A percentile compares a stretch with the other conserved stretches of the same genome.
phyloP scores from a whole-genome alignment of 2,329 filamentous ascomycete species.

The Exophiala spinifera region DNA sequence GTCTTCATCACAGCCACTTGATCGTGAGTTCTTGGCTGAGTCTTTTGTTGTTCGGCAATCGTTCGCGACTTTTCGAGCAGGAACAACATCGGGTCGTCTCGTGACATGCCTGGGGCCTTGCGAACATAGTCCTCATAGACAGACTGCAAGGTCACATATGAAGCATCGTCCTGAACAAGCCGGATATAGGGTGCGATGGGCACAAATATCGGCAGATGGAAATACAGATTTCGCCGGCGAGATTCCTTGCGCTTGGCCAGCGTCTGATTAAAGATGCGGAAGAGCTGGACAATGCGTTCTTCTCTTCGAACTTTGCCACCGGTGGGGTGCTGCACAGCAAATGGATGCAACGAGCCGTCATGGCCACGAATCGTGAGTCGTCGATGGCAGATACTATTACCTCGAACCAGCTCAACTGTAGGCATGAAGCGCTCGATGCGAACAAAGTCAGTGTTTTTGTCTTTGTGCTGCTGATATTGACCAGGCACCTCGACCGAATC shows the following conservation, averaged over 20 bases:
- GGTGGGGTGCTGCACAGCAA: constrained; percentile 93
- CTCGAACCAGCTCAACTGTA: constrained; percentile 87
- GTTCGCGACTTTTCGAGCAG: constrained; percentile 90
- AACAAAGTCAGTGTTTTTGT: constrained; percentile 98
- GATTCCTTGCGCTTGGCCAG: constrained; percentile 92
- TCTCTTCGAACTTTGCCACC: constrained; percentile 89
- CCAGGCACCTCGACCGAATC: constrained; percentile 90
- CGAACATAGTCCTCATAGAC: constrained; percentile 97
- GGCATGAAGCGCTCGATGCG: constrained; percentile 96
- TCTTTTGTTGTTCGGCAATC: constrained; percentile 64
- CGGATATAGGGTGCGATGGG: constrained; percentile 92
- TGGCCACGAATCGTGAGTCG: constrained; percentile 94
- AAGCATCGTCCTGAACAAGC: constrained; percentile 91
- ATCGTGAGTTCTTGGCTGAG: constrained; percentile 53
- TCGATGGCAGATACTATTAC: constrained; percentile 85
- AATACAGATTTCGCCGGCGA: constrained; percentile 86
- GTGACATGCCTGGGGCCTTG: constrained; percentile 66
- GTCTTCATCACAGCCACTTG: constrained; percentile 70
- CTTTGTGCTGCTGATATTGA: constrained; percentile 94
- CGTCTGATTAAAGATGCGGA: constrained; percentile 94
- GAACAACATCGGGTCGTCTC: constrained; percentile 92
- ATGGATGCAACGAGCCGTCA: constrained; percentile 94
- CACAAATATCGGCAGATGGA: constrained; percentile 93
- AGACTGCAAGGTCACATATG: constrained; percentile 89
- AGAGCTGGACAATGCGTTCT: constrained; percentile 91